Conservation (phyloP, 345 rosid genomes). For the Gossypium stocksii region DNA sequence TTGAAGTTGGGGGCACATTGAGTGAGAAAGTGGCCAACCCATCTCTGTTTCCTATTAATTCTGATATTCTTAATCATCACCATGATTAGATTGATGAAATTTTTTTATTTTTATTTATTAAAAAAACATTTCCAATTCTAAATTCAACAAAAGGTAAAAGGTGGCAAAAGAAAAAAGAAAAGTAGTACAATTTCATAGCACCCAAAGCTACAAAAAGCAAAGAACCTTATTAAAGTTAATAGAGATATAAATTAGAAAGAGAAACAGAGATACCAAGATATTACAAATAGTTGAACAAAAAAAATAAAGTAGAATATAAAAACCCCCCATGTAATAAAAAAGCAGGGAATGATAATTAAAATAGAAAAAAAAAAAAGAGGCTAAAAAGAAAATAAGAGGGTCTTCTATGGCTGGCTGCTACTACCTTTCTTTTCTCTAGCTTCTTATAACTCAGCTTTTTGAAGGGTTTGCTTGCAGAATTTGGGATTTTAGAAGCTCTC, state of each 20-base stretch:
- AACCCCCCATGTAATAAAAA: not conserved
- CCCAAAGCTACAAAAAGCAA: not conserved
- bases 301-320: not conserved
- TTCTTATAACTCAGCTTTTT: slow-evolving; percentile 25
- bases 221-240: slow-evolving; percentile 16
- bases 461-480: slow-evolving; percentile 16
- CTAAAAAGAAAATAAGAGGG: slow-evolving; percentile 19
- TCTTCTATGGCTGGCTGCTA: slow-evolving; percentile 33
- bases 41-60: not conserved
- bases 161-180: slow-evolving; percentile 16
- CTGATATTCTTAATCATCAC: not conserved
- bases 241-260: not conserved
- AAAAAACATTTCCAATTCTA: slow-evolving; percentile 5
- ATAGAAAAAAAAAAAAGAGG: slow-evolving; percentile 9
- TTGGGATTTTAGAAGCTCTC: slow-evolving; percentile 13
- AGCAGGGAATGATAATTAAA: not conserved
- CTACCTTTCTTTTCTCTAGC: slow-evolving; percentile 13
- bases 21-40: slow-evolving; percentile 58
- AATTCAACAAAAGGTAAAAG: slow-evolving; percentile 33
- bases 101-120: not conserved
- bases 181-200: slow-evolving; percentile 19
- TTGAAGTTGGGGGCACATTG: slow-evolving; percentile 43
- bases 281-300: too few species aligned
- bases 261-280: not conserved
- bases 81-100: not conserved